Evolutionary conservation across 2,329 filamentous ascomycete species (phyloP), one percentile per base, ranked within the genome.

Genomic region (Apiospora marii): DNA sequence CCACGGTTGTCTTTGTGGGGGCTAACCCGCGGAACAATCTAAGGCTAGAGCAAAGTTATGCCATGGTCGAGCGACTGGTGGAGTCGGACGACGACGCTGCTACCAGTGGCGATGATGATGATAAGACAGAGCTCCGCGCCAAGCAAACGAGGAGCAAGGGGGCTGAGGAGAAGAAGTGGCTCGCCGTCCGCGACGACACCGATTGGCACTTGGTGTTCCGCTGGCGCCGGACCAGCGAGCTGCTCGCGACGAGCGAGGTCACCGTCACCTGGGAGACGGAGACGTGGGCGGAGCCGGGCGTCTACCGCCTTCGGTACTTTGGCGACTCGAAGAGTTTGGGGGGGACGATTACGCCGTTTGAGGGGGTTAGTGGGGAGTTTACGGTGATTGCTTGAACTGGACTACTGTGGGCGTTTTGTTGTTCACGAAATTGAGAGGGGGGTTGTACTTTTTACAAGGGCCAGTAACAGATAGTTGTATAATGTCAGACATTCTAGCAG

Each of bases 21-120:
- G 95, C 95, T 4, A 98, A 98, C 78, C 95, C 95, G 12, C 88
- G 95, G 69, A 98, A 98, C 81, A 93, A 97, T 74, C 87, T 98
- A 61, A 89, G 91, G 2, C 89, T 94, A 1, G 95, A 94, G 79
- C 87, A 87, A 16, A 97, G 93, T 0, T 98, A 92, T 79, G 92
- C 92, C 0, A 89, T 92, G 0, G 89, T 98, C 0, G 94, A 98
- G 84, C 86, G 85, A 77, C 84, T 89, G 30, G 81, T 87, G 22
- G 74, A 76, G 16, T 78, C 78, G 34, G 12, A 19, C 46, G 1
- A 14, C 22, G 43, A 68, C 1, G 75, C 76, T 67, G 71, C 78
- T 1, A 51, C 49, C 14, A 22, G 34, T 37, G 13, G 24, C 30
- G 37, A 30, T 30, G 27, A 30, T 41, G 58, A 73, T 44, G 24